Base-by-base conservation (phyloP, 129 eudicot species). In the Deinandra increscens region DNA sequence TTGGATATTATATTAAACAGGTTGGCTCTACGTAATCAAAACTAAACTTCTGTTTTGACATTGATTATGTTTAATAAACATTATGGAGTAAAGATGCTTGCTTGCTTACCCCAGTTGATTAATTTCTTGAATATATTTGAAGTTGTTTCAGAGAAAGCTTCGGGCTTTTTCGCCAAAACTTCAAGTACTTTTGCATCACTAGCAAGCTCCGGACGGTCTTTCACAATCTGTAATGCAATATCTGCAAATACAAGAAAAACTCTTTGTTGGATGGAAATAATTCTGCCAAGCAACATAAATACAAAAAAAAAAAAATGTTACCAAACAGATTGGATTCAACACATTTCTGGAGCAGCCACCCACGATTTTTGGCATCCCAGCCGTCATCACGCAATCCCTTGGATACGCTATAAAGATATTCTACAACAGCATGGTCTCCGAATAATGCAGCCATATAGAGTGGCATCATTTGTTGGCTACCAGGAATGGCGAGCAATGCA, bases 401-500 rank as follows among this genome's bases (percentile, higher is more conserved):
- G 6, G 87, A 67, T 9, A 26, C 11, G 0, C 60, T 15, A 46
- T 55, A 70, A 5, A 85, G 83, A 64, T 62, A 79, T 12, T 69
- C 29, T 8, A 80, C 86, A 76, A 76, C 76, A 0, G 65, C 81
- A 22, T 12, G 66, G 6, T 79, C 49, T 13, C 87, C 90, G 23
- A 72, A 59, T 51, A 70, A 43, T 1, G 83, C 79, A 62, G 87
- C 87, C 82, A 85, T 85, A 33, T 76, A 71, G 9, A 85, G 72
- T 36, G 90, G 31, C 64, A 64, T 72, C 75, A 79, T 67, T 12
- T 79, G 71, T 37, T 66, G 41, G 44, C 69, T 59, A 22, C 80
- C 82, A 14, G 60, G 11, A 11, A 85, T 81, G 6, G 6, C 43
- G 7, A 78, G 60, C 65, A 85, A 60, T 0, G 22, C 60, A 2